These are phyloP conservation scores for Chamaecrista fasciculata DNA, from an alignment of 306 rosid genomes.

Conservation along the genomic window DNA sequence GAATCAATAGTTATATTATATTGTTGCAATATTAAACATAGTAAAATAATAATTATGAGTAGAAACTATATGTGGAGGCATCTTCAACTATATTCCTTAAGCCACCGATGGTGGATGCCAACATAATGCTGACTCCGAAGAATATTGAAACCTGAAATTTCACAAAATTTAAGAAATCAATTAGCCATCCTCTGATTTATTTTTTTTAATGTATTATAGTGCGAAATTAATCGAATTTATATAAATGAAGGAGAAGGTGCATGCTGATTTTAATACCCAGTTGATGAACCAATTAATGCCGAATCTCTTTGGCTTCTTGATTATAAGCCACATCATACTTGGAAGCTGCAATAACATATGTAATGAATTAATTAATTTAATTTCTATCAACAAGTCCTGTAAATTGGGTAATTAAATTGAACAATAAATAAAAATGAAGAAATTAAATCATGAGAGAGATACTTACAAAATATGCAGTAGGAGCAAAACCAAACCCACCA, in stretches of 20 bases:
- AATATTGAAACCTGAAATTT: constrained; percentile 54
- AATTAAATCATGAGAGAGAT: not conserved
- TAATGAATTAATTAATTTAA: no score
- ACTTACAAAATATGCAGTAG: constrained; percentile 73
- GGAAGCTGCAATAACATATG: constrained; percentile 63
- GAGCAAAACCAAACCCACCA: constrained; percentile 92
- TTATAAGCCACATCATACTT: constrained; percentile 75
- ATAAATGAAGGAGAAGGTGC: constrained; percentile 8
- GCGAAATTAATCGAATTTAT: no score
- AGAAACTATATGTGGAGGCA: constrained; percentile 79
- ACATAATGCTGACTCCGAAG: constrained; percentile 76
- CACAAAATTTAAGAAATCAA: not conserved
- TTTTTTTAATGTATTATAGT: no score
- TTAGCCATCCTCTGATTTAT: no score
- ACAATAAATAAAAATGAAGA: no score
- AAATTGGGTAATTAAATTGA: no score
- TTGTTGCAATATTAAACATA: no score
- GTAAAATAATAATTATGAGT: constrained; percentile 34
- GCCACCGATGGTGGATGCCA: constrained; percentile 88
- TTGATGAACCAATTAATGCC: constrained; percentile 76
- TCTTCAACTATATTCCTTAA: constrained; percentile 72
- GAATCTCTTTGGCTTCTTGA: constrained; percentile 81
- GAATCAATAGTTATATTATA: no score
- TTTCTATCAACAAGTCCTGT: no score
- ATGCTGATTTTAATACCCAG: constrained; percentile 54